phyloP scores from a whole-genome alignment of 192 early-diverging fungal genomes.

The Allomyces javanicus region DNA sequence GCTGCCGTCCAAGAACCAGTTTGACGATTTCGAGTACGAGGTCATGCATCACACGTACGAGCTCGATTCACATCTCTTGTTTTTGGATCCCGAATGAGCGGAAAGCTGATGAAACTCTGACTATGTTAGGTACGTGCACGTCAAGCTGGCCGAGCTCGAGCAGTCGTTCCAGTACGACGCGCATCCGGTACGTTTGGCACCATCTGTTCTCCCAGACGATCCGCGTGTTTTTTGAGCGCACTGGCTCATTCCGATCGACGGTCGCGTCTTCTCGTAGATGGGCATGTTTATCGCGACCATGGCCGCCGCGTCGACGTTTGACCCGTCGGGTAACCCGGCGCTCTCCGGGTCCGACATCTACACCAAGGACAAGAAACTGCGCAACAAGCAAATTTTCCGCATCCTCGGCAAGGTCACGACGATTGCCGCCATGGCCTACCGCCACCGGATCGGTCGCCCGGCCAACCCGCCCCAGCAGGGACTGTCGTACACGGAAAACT shows the following conservation, averaged over 20 bases:
- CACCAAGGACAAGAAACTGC: constrained; percentile 7
- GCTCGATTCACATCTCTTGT: neutral
- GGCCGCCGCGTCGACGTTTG: constrained; percentile 40
- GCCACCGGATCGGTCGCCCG: constrained; percentile 35
- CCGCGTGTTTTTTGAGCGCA: too few species aligned
- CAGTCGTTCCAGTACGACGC: constrained; percentile 41
- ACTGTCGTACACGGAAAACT: constrained; percentile 39
- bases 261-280: constrained; percentile 4
- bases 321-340: constrained; percentile 49
- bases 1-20: constrained; percentile 28
- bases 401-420: constrained; percentile 44
- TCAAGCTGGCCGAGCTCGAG: constrained; percentile 30
- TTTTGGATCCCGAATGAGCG: neutral
- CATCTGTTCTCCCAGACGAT: too few species aligned
- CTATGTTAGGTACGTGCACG: constrained; percentile 15
- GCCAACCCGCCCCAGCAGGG: constrained; percentile 19
- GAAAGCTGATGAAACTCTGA: too few species aligned
- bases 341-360: constrained; percentile 26
- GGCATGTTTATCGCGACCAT: constrained; percentile 42
- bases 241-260: too few species aligned
- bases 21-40: constrained; percentile 20
- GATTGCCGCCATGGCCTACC: constrained; percentile 35
- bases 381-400: constrained; percentile 35
- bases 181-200: constrained; percentile 14
- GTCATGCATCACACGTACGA: constrained; percentile 26